Percentiles rank a stretch among this genome's conserved stretches.
These are phyloP conservation scores for Spathaspora hagerdaliae DNA, from an alignment of 805 yeast genomes.

Conservation along the genomic window DNA sequence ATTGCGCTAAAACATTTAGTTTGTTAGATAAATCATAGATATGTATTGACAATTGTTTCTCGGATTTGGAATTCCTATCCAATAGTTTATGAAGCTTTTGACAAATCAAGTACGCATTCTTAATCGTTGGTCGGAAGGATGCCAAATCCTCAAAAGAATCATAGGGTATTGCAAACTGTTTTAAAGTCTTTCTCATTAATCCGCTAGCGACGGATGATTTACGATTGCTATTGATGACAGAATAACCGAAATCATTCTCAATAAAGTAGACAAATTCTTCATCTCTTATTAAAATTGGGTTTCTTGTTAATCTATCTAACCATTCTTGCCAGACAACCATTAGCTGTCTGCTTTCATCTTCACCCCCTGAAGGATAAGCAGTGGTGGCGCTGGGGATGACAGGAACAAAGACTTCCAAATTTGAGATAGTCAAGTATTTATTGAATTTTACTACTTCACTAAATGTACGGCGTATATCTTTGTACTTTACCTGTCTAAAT, in stretches of 20 bases:
- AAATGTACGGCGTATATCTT: constrained; percentile 75
- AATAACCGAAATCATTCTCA: constrained; percentile 68
- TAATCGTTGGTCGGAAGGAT: constrained; percentile 81
- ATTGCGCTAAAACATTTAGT: constrained; percentile 34
- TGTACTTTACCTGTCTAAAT: constrained; percentile 65
- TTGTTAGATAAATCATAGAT: constrained; percentile 46
- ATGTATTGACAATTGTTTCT: constrained; percentile 47
- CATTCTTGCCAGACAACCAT: constrained; percentile 69
- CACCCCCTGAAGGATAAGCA: constrained; percentile 77
- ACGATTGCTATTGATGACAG: constrained; percentile 55
- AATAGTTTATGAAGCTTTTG: constrained; percentile 49
- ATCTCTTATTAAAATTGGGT: constrained; percentile 79
- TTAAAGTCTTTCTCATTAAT: constrained; percentile 79
- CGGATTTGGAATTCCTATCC: constrained; percentile 55
- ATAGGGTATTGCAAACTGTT: constrained; percentile 88
- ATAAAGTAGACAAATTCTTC: constrained; percentile 85
- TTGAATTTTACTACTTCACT: constrained; percentile 74
- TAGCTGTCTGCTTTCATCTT: constrained; percentile 67
- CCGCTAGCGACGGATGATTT: constrained; percentile 75
- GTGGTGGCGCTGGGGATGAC: constrained; percentile 74
- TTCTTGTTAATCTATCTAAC: constrained; percentile 70
- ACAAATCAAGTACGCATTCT: constrained; percentile 60
- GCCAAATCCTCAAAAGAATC: constrained; percentile 82
- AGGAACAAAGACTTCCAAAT: constrained; percentile 91
- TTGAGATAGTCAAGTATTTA: constrained; percentile 71